Conservation (phyloP, 1,139 yeast genomes). For the Geotrichum australiense region DNA sequence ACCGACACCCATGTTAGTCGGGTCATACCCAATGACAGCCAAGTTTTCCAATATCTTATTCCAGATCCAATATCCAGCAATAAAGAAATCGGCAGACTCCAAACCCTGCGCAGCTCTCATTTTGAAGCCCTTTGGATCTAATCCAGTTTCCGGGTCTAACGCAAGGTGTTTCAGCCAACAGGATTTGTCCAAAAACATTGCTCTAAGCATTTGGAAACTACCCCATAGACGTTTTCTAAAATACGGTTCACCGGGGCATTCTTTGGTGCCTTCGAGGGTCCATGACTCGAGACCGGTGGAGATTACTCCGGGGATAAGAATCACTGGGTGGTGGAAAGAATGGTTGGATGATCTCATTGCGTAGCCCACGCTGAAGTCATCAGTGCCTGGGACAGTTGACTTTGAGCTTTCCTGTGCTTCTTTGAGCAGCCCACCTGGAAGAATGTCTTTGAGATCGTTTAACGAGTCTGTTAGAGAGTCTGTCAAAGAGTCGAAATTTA, state of each 20-base stretch:
- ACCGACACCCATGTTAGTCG: constrained; percentile 84
- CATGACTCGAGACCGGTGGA: constrained; percentile 94
- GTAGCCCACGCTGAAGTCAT: constrained; percentile 70
- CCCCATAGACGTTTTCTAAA: constrained; percentile 95
- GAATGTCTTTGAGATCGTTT: constrained; percentile 32
- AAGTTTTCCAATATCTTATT: constrained; percentile 85
- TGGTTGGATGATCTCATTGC: constrained; percentile 50
- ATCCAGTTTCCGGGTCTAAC: constrained; percentile 84
- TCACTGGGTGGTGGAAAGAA: constrained; percentile 63
- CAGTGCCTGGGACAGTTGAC: constrained; percentile 20
- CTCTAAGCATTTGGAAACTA: constrained; percentile 84
- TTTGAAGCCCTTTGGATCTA: constrained; percentile 78
- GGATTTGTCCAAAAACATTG: constrained; percentile 83
- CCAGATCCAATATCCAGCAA: constrained; percentile 99
- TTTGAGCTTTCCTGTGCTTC: constrained; percentile 52
- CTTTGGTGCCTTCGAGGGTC: constrained; percentile 67
- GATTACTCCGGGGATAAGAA: constrained; percentile 93
- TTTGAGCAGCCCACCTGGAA: constrained; percentile 60
- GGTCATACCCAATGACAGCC: constrained; percentile 90
- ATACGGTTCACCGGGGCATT: constrained; percentile 77
- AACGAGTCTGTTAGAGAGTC: constrained; percentile 31
- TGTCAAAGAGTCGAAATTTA: constrained; percentile 52
- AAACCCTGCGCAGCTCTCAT: constrained; percentile 92
- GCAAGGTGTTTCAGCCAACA: constrained; percentile 92
- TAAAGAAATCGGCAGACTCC: constrained; percentile 93